Conservation (phyloP, 2,329 filamentous ascomycete species). For the Pseudogymnoascus sp. region DNA sequence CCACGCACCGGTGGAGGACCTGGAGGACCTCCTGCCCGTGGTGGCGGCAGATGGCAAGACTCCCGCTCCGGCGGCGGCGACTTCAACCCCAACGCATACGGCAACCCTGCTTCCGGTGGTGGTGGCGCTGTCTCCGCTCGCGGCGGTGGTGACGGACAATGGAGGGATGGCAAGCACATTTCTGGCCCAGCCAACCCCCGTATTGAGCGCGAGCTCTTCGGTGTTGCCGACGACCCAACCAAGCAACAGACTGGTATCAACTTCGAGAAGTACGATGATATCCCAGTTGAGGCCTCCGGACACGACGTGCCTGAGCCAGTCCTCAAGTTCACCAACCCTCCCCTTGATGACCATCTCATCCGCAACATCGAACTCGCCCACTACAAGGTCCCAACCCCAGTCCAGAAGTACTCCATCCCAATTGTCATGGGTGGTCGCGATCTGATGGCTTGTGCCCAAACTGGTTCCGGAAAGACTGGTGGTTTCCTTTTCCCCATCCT, state of each 20-base stretch:
- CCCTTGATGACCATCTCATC: conserved; percentile 88
- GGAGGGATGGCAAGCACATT: conserved; percentile 95
- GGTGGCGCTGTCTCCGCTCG: conserved; percentile 49
- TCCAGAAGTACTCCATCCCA: conserved; percentile 98
- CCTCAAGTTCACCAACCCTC: conserved; percentile 83
- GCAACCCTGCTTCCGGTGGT: conserved; percentile 30
- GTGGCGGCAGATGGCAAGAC: conserved; percentile 29
- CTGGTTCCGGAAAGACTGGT: conserved; percentile 98
- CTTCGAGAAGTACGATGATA: conserved; percentile 99
- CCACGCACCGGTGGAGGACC: conserved; percentile 26
- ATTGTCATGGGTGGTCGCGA: conserved; percentile 98
- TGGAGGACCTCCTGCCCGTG: conserved; percentile 27
- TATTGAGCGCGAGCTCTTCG: conserved; percentile 92
- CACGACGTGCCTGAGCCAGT: conserved; percentile 89
- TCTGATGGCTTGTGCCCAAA: conserved; percentile 99
- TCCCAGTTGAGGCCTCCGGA: conserved; percentile 94
- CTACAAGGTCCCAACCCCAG: conserved; percentile 92
- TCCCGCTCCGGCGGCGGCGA: conserved; percentile 26
- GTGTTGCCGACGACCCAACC: conserved; percentile 77
- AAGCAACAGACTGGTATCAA: conserved; percentile 99
- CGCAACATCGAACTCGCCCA: conserved; percentile 87
- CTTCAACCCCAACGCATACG: conserved; percentile 58
- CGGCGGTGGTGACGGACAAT: conserved; percentile 90
- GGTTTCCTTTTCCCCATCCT: conserved; percentile 99
- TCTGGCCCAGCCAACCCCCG: conserved; percentile 82